phyloP scores from a whole-genome alignment of 306 rosid genomes.

The Hippophae rhamnoides region DNA sequence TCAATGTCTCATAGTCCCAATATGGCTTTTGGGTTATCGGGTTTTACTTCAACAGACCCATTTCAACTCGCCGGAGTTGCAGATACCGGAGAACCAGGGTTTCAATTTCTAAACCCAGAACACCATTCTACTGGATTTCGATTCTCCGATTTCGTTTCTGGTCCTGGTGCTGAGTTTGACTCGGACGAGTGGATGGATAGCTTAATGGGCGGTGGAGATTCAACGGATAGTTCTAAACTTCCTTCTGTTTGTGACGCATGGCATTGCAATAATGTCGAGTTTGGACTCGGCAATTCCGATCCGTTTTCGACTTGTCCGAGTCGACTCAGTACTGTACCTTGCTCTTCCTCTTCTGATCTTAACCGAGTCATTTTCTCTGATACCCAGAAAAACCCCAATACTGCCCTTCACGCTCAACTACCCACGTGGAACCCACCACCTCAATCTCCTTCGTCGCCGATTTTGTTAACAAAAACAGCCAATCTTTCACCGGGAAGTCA shows the following conservation, averaged over 20 bases:
- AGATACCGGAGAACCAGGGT: slow-evolving; percentile 41
- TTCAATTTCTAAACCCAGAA: slow-evolving; percentile 57
- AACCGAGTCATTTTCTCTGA: slow-evolving; percentile 54
- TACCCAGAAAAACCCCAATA: slow-evolving; percentile 15
- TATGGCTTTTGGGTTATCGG: slow-evolving; percentile 41
- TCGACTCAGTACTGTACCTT: slow-evolving; percentile 34
- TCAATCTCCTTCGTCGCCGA: slow-evolving; percentile 24
- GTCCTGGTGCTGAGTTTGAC: slow-evolving; percentile 57
- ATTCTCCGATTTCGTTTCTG: slow-evolving; percentile 48
- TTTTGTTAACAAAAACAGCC: slow-evolving; percentile 12
- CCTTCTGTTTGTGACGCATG: slow-evolving; percentile 58
- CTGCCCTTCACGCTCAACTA: slow-evolving; percentile 21
- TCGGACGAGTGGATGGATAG: slow-evolving; percentile 97
- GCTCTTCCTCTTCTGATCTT: slow-evolving; percentile 56
- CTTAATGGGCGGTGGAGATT: slow-evolving; percentile 62
- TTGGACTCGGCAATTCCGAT: slow-evolving; percentile 41
- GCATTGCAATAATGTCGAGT: slow-evolving; percentile 41
- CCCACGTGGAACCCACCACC: slow-evolving; percentile 37
- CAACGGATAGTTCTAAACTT: slow-evolving; percentile 62
- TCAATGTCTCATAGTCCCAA: slow-evolving; percentile 17
- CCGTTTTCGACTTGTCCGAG: slow-evolving; percentile 45
- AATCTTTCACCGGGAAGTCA: slow-evolving; percentile 7
- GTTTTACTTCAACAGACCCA: slow-evolving; percentile 54
- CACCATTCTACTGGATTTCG: slow-evolving; percentile 51
- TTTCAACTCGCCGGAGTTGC: slow-evolving; percentile 56